Evolutionary conservation across 2,329 filamentous ascomycete species (phyloP), one percentile per base, ranked within the genome.

Genomic region (Chaetomiaceae sp.): DNA sequence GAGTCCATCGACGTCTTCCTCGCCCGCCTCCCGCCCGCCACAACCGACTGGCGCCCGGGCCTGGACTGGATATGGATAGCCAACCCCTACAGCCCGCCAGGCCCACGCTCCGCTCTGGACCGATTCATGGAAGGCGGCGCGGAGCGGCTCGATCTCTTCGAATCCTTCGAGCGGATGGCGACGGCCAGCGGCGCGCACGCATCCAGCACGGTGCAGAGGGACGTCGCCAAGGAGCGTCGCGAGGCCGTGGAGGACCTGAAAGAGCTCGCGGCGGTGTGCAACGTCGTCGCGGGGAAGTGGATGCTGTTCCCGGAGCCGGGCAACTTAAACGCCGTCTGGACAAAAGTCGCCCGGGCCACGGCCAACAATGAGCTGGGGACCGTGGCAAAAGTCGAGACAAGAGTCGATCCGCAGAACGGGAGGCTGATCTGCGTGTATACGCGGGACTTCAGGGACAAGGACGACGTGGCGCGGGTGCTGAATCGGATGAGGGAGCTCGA

Each of bases 361-460:
- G 76, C 78, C 11, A 75, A 78, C 24, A 82, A 84, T 49, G 75
- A 84, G 53, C 74, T 95, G 2, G 88, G 88, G 0, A 75, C 80
- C 32, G 74, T 70, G 1, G 84, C 87, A 9, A 94, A 93, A 65
- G 83, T 90, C 11, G 79, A 82, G 1, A 79, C 84, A 1, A 68
- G 71, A 38, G 62, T 74, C 6, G 63, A 68, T n/a, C 60, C 66
- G 6, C 58, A 65, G 19, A 71, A 65, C 35, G 65, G 68, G 17
- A 73, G 80, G 17, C 65, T 93, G 34, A 79, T 94, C 20, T 90
- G 85, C 54, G 70, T 94, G 7, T 94, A 94, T 63, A 94, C 87
- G 5, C 68, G 71, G 34, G 80, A 95, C 62, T 93, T 89, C 60
- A 69, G 69, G 22, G 81, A 94, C 59, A 72, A 68, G 42, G 68